Evolutionary conservation across 1,284 basidiomycete genomes (phyloP), one percentile per base, ranked within the genome.

Genomic region (Hemileia vastatrix): DNA sequence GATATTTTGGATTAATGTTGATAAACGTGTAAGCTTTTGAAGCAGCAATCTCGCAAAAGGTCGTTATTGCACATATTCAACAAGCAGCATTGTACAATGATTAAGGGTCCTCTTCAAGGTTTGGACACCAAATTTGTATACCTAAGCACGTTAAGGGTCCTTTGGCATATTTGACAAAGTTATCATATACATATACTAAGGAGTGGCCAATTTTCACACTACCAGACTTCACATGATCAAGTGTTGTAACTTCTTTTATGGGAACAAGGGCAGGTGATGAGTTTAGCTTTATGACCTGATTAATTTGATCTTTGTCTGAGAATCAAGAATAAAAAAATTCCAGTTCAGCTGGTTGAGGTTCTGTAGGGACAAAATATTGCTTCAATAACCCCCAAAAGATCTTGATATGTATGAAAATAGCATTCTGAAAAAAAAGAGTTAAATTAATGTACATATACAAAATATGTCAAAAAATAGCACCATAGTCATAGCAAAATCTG

Each of bases 341-440:
- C 6, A 56, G 43, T 19, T 23, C 1, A 6, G 1, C 18, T 23
- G 24, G 24, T 6, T 44, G 8, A 21, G 54, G 54, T n/a, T 36
- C 5, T 24, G 31, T 6, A n/a, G 54, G 54, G 27, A 56, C 54
- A 6, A 13, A 27, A 23, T 56, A 13, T 11, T 43, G 19, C 40
- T 56, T 56, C 2, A 56, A 45, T 9, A 56, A 33, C 4, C 54
- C 54, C 54, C 54, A 56, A 13, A 56, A 21, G 13, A 56, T 45
- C 27, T 56, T 56, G 18, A 56, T 44, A 27, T 56, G 54, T 18
- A 56, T 13, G 47, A 45, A 56, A n/a, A 56, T 13, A 5, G 54
- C 54, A 5, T 44, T 45, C 54, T 56, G 24, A 11, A 19, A 8
- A 18, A 24, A 45, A 45, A 21, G 9, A 23, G n/a, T n/a, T n/a